Percentiles rank a stretch among this genome's conserved stretches.
Evolutionary conservation across 176 grass and related monocot species (phyloP).

Genomic region (Thalia dealbata): DNA sequence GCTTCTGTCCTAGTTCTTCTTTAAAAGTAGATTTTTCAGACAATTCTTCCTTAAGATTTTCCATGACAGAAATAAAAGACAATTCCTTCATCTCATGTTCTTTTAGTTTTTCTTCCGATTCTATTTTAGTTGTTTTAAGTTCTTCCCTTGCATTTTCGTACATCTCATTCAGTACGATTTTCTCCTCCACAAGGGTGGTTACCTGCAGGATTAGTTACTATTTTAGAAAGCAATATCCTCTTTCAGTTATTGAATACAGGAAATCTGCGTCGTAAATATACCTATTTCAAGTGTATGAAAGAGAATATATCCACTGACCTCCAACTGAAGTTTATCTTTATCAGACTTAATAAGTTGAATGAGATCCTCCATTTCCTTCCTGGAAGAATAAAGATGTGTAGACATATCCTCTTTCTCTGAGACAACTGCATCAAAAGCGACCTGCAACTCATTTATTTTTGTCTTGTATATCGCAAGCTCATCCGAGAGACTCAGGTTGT

Average conservation of each 20-base stretch:
- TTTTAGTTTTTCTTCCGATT: constrained; percentile 60
- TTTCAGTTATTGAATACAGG: constrained; percentile 4
- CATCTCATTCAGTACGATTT: constrained; percentile 44
- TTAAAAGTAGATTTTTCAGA: constrained; percentile 61
- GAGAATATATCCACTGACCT: constrained; percentile 41
- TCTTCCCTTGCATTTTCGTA: constrained; percentile 62
- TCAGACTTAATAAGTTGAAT: constrained; percentile 27
- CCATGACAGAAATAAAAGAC: constrained; percentile 10
- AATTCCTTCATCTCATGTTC: constrained; percentile 12
- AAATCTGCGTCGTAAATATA: no score
- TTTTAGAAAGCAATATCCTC: constrained; percentile 1
- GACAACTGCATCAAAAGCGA: constrained; percentile 32
- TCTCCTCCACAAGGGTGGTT: constrained; percentile 55
- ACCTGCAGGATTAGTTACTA: constrained; percentile 32
- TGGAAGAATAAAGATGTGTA: constrained; percentile 34
- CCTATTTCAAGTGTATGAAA: not conserved
- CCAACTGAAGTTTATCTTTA: constrained; percentile 52
- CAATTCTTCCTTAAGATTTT: constrained; percentile 17
- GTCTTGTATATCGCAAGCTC: constrained; percentile 44
- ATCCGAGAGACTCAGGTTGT: constrained; percentile 48
- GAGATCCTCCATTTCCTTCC: constrained; percentile 46
- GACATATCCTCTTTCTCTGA: constrained; percentile 44
- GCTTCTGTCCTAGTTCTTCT: constrained; percentile 62
- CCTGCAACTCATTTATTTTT: constrained; percentile 60
- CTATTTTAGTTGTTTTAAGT: constrained; percentile 42